A percentile compares a stretch with the other conserved stretches of the same genome.
Evolutionary conservation across 2,329 filamentous ascomycete genomes (phyloP).

Genomic region (Ophiostoma triangulosporum): DNA sequence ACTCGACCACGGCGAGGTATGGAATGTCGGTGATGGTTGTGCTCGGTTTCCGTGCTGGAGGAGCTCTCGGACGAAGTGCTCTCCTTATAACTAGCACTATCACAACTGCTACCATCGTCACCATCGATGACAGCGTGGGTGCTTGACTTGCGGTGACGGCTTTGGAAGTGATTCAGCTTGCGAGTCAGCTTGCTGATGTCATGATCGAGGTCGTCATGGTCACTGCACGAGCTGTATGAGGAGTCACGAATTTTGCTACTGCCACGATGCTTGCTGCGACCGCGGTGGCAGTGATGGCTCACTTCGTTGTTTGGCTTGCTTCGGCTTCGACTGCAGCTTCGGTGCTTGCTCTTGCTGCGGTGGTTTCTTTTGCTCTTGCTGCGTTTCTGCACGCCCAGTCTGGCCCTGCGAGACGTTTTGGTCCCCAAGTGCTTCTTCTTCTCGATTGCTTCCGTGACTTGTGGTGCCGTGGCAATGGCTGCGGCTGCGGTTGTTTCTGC

Average conservation of each 20-base stretch:
- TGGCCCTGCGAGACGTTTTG: not conserved
- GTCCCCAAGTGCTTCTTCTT: not conserved
- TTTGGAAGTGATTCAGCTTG: not conserved
- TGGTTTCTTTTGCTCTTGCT: not conserved
- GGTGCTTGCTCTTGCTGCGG: not conserved
- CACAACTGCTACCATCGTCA: not conserved
- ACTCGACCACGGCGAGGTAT: not conserved
- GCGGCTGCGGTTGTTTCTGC: not conserved
- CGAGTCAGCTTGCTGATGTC: constrained; percentile 3
- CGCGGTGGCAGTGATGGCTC: not conserved
- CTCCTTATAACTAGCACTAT: not conserved
- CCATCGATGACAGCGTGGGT: not conserved
- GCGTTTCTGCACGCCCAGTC: not conserved
- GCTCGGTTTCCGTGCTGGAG: not conserved
- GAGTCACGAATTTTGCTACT: not conserved
- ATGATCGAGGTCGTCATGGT: not conserved
- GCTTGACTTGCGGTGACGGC: not conserved
- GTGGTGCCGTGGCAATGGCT: not conserved
- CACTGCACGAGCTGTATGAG: not conserved
- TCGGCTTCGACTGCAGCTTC: not conserved
- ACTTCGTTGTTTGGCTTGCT: not conserved
- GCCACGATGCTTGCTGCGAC: not conserved
- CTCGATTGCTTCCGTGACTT: not conserved
- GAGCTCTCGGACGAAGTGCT: not conserved
- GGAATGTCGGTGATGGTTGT: not conserved